Base-by-base conservation (phyloP, 768 basidiomycete genomes). In the Daedaleopsis nitida region DNA sequence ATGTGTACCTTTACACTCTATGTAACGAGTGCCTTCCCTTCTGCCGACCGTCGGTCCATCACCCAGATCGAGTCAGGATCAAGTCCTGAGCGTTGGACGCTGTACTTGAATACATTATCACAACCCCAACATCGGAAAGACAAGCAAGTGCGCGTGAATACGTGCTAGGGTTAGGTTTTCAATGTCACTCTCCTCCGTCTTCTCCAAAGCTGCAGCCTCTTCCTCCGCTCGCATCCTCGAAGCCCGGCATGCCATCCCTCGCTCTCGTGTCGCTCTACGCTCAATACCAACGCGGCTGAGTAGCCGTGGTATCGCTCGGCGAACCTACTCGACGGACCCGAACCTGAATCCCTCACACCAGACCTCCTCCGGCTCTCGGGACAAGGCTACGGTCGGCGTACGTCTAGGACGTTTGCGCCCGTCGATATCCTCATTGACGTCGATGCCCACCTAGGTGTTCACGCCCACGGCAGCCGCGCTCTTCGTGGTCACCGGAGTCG, bases 391-490 rank as follows among this genome's bases (percentile, higher is more conserved):
- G 10, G 59, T 69, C 34, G 68, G 68, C 1, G 68, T 69, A 45
- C 50, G 68, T 62, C 14, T 5, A 27, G 13, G 14, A 8, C 1
- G 21, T 13, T 1, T 19, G 13, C 3, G 21, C 14, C 34, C 3
- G 23, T 4, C 12, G 17, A 17, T 2, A 17, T 11, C 13, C 14
- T 24, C 27, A 1, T 35, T 47, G 8, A 58, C 21, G 3, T 12
- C 38, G 11, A n/a, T 47, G 12, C 5, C 11, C 2, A 10, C 39
- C 37, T 66, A 98, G 96, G 91, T 93, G n/a, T 97, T 98, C 72
- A 95, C 94, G 2, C 94, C 94, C 27, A 81, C 80, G 55, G 87
- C 95, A 1, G 96, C 92, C 0, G 86, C 81, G 0, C 69, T 98
- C 21, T 97, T 99, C 73, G 74, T 96, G n/a, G 77, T 83, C 1